These are phyloP conservation scores for Orbilia blumenaviensis DNA, from an alignment of 2,329 filamentous ascomycete genomes.

Conservation along the genomic window DNA sequence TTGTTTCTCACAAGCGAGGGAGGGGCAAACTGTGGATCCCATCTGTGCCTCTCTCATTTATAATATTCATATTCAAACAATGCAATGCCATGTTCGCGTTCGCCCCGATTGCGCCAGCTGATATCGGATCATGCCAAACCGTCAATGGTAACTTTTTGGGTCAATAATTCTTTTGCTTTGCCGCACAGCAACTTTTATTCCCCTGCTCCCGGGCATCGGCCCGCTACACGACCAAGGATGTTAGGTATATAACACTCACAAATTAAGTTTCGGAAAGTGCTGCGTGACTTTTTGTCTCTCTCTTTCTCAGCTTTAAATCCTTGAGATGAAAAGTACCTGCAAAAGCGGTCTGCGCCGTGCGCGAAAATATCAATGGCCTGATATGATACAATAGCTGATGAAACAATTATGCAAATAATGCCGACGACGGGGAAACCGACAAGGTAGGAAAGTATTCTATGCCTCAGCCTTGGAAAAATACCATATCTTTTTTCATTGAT, in stretches of 20 bases:
- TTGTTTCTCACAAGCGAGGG: neutral
- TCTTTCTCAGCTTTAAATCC: neutral
- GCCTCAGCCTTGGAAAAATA: too few species aligned
- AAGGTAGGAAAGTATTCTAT: too few species aligned
- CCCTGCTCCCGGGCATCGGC: neutral
- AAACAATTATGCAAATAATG: neutral
- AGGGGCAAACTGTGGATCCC: neutral
- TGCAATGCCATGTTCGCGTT: too few species aligned
- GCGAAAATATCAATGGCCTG: neutral
- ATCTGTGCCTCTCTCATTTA: neutral
- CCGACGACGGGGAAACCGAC: neutral
- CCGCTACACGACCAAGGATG: neutral
- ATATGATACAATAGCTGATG: neutral
- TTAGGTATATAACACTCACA: neutral
- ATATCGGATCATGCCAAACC: too few species aligned
- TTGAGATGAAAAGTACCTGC: neutral
- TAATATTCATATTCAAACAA: too few species aligned
- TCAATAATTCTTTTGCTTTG: too few species aligned
- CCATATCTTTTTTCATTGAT: too few species aligned
- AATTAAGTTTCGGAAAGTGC: neutral
- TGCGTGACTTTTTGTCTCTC: neutral
- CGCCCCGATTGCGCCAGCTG: too few species aligned
- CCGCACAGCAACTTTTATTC: neutral
- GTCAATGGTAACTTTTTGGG: too few species aligned
- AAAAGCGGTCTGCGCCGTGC: neutral